Evolutionary conservation across 2,329 filamentous ascomycete genomes (phyloP).

Genomic region (Hypoxylon sp.): DNA sequence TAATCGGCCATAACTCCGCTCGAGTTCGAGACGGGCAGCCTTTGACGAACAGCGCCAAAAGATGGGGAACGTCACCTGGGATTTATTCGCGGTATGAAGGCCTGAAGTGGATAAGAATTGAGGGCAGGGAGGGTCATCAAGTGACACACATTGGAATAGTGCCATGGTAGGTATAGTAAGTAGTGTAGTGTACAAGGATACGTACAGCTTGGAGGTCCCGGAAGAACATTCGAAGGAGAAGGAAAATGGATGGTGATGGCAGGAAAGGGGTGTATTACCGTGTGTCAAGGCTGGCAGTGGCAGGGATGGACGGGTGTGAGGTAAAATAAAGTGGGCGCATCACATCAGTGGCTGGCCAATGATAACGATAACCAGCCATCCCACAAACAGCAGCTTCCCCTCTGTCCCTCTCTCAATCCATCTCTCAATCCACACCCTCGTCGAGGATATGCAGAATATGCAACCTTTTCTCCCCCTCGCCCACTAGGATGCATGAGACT

Average conservation of each 20-base stretch:
- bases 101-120: conserved; percentile 42
- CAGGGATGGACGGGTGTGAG: conserved; percentile 30
- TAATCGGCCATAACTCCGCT: conserved; percentile 16
- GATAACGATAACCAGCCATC: conserved; percentile 49
- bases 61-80: conserved; percentile 32
- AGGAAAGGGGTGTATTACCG: conserved; percentile 28
- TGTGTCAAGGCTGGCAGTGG: conserved; percentile 31
- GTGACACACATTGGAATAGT: conserved; percentile 32
- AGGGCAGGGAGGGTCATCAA: conserved; percentile 29
- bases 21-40: conserved; percentile 22
- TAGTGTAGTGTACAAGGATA: conserved; percentile 8
- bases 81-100: conserved; percentile 29
- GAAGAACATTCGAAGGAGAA: conserved; percentile 1
- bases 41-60: conserved; percentile 29
- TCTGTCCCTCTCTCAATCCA: conserved; percentile 43
- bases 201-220: conserved; percentile 14
- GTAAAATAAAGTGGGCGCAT: conserved; percentile 43
- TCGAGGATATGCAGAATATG: conserved; percentile 17
- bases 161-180: conserved; percentile 10
- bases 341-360: conserved; percentile 50
- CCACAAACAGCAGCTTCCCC: conserved; percentile 43
- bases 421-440: conserved; percentile 31
- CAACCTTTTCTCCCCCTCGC: conserved; percentile 16
- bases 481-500: conserved; percentile 47
- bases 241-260: conserved; percentile 22